These are phyloP conservation scores for Cyanidium caldarium DNA, from an alignment of 23 red algal species.

Conservation along the genomic window DNA sequence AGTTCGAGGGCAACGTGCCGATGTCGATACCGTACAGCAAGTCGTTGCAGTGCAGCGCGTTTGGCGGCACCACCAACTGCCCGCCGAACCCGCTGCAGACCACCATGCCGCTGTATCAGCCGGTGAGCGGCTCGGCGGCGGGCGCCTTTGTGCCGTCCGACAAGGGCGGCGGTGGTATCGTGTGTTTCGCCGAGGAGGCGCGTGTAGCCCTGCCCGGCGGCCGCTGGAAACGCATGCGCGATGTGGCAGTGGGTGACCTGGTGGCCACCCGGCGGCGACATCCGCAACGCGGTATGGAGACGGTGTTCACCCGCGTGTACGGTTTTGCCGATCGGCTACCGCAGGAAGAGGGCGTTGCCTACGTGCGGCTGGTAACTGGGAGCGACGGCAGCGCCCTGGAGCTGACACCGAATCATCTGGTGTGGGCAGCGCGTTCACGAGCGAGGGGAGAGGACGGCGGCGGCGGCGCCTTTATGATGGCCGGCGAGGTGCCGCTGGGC, in stretches of 20 bases:
- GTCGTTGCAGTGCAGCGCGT: background rate
- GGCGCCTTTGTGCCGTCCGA: background rate
- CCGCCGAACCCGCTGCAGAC: background rate
- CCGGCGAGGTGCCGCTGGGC: background rate
- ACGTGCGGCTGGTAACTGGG: background rate
- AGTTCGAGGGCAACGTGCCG: background rate
- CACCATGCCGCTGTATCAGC: background rate
- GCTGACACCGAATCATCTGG: background rate
- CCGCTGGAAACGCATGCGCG: background rate
- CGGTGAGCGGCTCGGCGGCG: background rate
- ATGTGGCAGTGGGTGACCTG: background rate
- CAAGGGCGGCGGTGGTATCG: background rate
- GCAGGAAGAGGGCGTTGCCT: background rate
- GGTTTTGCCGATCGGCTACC: background rate
- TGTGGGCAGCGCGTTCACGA: background rate
- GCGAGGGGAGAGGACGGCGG: too few species aligned
- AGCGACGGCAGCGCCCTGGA: background rate
- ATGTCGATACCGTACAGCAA: background rate
- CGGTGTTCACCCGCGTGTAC: background rate
- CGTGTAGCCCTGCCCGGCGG: background rate
- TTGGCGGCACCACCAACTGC: background rate
- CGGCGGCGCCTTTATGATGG: background rate
- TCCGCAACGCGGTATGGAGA: background rate
- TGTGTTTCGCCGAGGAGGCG: background rate
- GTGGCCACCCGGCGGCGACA: background rate